Conservation (phyloP, 768 basidiomycete genomes). For the Antrodiella citrinella region DNA sequence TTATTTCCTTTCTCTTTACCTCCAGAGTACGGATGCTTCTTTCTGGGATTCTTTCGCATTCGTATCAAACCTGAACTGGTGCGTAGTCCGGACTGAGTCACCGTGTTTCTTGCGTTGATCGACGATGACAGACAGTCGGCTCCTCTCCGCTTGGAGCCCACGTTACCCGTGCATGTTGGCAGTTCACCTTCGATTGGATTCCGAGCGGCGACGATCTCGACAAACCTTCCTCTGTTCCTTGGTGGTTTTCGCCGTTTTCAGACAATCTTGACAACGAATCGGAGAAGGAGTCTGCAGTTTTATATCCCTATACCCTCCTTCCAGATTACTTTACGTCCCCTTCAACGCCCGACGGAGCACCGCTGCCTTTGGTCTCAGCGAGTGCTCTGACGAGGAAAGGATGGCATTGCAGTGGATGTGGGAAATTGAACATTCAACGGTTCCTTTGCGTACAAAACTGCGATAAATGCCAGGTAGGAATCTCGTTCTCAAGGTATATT, state of each 20-base stretch:
- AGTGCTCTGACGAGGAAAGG: conserved; percentile 1
- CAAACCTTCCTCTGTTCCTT: conserved; percentile 2
- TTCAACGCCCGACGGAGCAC: neutral
- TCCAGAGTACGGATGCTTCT: conserved; percentile 5
- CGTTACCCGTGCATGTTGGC: conserved; percentile 4
- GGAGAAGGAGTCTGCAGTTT: neutral
- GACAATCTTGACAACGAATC: neutral
- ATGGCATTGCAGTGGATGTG: conserved; percentile 12
- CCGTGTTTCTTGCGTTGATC: too few species aligned
- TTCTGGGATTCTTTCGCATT: conserved; percentile 12
- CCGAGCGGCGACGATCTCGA: conserved; percentile 6
- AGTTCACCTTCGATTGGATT: conserved; percentile 6
- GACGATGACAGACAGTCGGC: neutral
- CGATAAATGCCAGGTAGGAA: conserved; percentile 8
- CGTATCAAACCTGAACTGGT: too few species aligned
- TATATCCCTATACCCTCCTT: conserved; percentile 9
- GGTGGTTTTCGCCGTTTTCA: conserved; percentile 2
- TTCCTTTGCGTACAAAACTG: conserved; percentile 10
- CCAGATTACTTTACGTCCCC: conserved; percentile 4
- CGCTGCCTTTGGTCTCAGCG: conserved; percentile 2
- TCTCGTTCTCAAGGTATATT: neutral
- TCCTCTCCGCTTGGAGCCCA: neutral
- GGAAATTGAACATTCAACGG: conserved; percentile 9
- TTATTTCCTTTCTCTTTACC: conserved; percentile 8
- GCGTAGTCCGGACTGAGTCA: too few species aligned